Percentiles rank a stretch among this genome's conserved stretches.
Evolutionary conservation across 352 stramenopile genomes (phyloP).

Genomic region (Phytophthora tentaculata): DNA sequence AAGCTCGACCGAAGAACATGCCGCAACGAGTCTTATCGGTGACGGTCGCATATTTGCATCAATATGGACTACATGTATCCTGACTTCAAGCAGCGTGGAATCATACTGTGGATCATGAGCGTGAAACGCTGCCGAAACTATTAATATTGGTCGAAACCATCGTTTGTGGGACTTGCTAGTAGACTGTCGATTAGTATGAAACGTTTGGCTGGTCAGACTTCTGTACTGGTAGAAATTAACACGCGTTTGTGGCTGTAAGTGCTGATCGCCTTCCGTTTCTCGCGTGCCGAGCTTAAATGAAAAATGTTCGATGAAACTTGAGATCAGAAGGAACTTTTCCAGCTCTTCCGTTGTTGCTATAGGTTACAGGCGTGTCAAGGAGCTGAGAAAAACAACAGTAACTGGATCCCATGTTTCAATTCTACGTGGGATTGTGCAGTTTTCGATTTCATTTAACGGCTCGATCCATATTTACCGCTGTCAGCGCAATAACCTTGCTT

Average conservation of each 20-base stretch:
- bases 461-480: too few species aligned
- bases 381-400: not conserved
- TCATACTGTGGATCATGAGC: too few species aligned
- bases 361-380: not conserved
- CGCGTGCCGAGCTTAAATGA: not conserved
- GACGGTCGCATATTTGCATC: not conserved
- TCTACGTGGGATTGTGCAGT: not conserved
- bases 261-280: not conserved
- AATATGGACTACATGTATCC: too few species aligned
- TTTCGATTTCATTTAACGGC: not conserved
- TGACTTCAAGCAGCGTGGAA: too few species aligned
- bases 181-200: not conserved
- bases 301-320: not conserved
- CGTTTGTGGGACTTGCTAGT: not conserved
- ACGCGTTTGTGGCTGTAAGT: not conserved
- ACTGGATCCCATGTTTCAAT: not conserved
- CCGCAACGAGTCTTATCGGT: constrained; percentile 20
- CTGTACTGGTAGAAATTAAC: not conserved
- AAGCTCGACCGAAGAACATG: not conserved
- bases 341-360: not conserved
- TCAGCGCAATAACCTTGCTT: too few species aligned
- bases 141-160: constrained; percentile 2
- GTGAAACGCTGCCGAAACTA: constrained; percentile 42
- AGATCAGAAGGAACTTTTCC: not conserved
- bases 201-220: not conserved